Percentiles rank a stretch among this genome's conserved stretches.
Conservation (phyloP, 192 early-diverging fungal genomes). For the Entophlyctis luteolus region DNA sequence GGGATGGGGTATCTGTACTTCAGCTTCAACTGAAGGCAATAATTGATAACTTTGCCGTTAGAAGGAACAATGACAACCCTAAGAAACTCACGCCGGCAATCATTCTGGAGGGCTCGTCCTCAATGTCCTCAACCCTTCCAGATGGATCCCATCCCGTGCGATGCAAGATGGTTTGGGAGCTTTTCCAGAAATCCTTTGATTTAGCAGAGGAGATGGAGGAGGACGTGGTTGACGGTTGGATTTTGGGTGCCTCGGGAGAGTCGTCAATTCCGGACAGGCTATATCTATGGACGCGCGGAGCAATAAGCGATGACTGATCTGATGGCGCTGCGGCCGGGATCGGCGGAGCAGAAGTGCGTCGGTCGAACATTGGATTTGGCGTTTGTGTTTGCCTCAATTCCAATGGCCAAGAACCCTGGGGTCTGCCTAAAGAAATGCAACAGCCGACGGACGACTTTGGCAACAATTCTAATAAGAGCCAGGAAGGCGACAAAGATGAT, state of each 20-base stretch:
- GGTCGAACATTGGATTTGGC: no score
- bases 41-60: not conserved
- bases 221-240: no score
- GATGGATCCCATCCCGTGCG: slow-evolving; percentile 21
- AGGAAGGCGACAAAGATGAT: not conserved
- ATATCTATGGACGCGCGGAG: no score
- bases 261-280: no score
- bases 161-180: slow-evolving; percentile 5
- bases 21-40: slow-evolving; percentile 2
- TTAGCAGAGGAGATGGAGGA: no score
- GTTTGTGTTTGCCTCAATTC: no score
- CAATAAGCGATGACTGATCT: no score
- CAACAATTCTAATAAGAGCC: not conserved
- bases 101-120: slow-evolving; percentile 3
- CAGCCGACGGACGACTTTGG: not conserved
- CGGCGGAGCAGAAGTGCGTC: no score
- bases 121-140: slow-evolving; percentile 14
- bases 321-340: no score
- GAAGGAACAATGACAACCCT: not conserved
- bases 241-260: no score
- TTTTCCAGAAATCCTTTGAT: no score
- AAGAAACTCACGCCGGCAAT: slow-evolving; percentile 17
- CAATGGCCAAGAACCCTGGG: no score
- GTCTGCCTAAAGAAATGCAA: not conserved
- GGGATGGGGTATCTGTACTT: slow-evolving; percentile 23